These are phyloP conservation scores for Peziza echinospora DNA, from an alignment of 495 filamentous ascomycete species.

Conservation along the genomic window DNA sequence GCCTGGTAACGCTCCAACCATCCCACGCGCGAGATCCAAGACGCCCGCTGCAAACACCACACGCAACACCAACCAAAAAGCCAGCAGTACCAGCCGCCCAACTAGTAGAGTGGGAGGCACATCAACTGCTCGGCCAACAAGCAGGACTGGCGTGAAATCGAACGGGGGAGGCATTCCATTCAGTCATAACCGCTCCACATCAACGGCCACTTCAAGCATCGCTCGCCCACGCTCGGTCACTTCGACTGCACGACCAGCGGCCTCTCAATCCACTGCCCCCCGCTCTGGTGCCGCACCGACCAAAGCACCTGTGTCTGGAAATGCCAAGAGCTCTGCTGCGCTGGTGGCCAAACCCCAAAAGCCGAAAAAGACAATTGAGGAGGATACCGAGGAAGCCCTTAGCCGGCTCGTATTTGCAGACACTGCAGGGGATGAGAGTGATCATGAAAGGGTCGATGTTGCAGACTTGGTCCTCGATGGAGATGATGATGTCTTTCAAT, in stretches of 20 bases:
- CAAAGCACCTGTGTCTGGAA: neutral
- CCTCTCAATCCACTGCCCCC: slow-evolving; percentile 7
- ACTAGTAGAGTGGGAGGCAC: slow-evolving; percentile 8
- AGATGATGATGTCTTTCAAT: neutral
- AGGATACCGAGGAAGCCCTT: slow-evolving; percentile 3
- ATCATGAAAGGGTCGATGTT: neutral
- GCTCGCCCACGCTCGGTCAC: too few relatives aligned
- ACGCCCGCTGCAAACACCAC: neutral
- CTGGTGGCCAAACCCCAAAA: too few relatives aligned
- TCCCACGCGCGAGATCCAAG: neutral
- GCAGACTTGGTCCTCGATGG: neutral
- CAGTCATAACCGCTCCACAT: too few relatives aligned
- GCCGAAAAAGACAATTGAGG: slow-evolving; percentile 6
- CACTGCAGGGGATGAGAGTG: neutral
- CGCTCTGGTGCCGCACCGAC: neutral
- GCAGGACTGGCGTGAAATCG: too few relatives aligned
- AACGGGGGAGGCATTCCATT: too few relatives aligned
- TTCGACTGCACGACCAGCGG: too few relatives aligned
- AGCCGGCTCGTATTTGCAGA: neutral
- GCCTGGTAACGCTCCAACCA: neutral
- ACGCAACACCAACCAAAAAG: neutral
- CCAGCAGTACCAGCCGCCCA: slow-evolving; percentile 4
- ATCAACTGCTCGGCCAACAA: neutral
- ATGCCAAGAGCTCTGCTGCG: too few relatives aligned
- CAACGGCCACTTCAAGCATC: too few relatives aligned